phyloP scores from a whole-genome alignment of 192 early-diverging fungal genomes.

The Cetraspora pellucida region DNA sequence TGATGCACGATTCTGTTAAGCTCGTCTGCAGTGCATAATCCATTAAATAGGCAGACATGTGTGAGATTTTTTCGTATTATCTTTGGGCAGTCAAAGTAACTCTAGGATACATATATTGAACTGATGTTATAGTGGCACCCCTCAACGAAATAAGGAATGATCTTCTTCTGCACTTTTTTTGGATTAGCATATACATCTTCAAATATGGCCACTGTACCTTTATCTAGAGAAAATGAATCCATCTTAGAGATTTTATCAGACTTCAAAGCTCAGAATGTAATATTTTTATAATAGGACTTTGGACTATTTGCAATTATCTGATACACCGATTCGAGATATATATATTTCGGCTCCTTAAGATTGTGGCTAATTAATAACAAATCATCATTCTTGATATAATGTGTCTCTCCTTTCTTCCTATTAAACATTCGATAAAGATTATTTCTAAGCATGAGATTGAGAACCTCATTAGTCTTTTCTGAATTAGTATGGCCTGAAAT shows the following conservation, averaged over 20 bases:
- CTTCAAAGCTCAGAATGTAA: no score
- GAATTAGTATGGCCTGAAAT: not conserved
- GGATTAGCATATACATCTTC: no score
- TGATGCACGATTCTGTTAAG: not conserved
- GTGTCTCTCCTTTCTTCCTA: not conserved
- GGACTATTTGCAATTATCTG: no score
- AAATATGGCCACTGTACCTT: no score
- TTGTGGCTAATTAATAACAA: not conserved
- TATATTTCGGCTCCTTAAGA: constrained; percentile 1
- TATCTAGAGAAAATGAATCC: no score
- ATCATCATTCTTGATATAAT: constrained; percentile 1
- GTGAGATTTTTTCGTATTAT: not conserved
- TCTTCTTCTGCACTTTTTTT: no score
- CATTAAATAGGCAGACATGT: no score
- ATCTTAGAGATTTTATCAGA: no score
- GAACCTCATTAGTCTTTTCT: not conserved
- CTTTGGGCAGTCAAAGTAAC: not conserved
- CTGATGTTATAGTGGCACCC: no score
- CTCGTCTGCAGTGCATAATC: not conserved
- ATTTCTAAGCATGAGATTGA: not conserved
- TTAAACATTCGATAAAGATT: not conserved
- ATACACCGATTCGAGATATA: no score
- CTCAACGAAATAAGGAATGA: no score
- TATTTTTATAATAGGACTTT: no score
- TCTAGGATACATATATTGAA: not conserved